Base-by-base conservation (phyloP, 2,329 filamentous ascomycete genomes). In the Dothiorella sarmentorum region DNA sequence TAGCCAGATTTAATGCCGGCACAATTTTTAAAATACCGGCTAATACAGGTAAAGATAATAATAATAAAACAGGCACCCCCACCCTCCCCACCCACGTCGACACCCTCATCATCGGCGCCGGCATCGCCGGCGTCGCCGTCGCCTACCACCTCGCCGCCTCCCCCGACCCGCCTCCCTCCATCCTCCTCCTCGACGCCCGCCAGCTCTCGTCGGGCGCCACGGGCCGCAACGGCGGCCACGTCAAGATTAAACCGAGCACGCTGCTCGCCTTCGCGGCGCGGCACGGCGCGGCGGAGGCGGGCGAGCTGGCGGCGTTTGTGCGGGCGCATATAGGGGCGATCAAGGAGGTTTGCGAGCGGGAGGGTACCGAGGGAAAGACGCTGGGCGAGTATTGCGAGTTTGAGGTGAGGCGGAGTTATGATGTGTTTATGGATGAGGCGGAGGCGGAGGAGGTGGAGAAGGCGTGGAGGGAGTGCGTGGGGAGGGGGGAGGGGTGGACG, bases 61-160 rank as follows among this genome's bases (percentile, higher is more conserved):
- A n/a, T n/a, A n/a, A n/a, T n/a, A n/a, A n/a, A n/a, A n/a, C n/a
- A n/a, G n/a, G 63, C 2, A 70, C 72, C 3, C 43, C 66, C 7
- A 33, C 62, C 1, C 60, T 74, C 0, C 72, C 71, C 2, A 0
- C 37, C 11, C 33, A 55, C 43, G 67, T 63, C 51, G 67, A 72
- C 57, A 60, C 75, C 64, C 71, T 88, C 59, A 86, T 88, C 60
- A 72, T 88, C 43, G 86, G 86, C 31, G 83, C 82, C 7, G 86
- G 86, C 43, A 82, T 85, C 26, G 88, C 88, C 67, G 86, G 85
- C 40, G 80, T 81, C 35, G 85, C 83, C 22, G 86, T 85, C 0
- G 85, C 85, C 18, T 83, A 85, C 61, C 80, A 87, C 61, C 78
- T 87, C 67, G 68, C 68, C 57, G 65, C 62, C 59, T 66, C 69